Conservation (phyloP, 1,284 basidiomycete genomes). For the Pascua sp. region DNA sequence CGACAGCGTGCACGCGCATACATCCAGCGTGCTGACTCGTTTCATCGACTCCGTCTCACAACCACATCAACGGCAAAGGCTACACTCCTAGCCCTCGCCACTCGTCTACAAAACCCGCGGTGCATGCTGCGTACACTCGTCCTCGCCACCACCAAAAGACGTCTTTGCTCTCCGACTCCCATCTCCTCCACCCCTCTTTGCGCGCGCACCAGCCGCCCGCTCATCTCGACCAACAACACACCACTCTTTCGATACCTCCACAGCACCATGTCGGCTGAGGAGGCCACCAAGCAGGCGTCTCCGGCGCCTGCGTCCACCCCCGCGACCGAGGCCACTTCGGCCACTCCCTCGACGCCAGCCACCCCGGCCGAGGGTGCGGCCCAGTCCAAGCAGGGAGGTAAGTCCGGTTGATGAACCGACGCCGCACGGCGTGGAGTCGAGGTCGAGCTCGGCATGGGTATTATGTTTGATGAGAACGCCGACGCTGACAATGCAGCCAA, state of each 20-base stretch:
- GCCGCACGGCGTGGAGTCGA: no score
- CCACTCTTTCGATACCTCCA: background rate
- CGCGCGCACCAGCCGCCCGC: no score
- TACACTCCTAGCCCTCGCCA: background rate
- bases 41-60: no score
- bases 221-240: no score
- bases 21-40: no score
- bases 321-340: slow-evolving; percentile 8
- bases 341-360: slow-evolving; percentile 6
- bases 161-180: no score
- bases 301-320: slow-evolving; percentile 16
- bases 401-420: slow-evolving; percentile 12
- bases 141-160: background rate
- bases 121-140: slow-evolving; percentile 18
- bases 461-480: no score
- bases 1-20: no score
- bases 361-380: slow-evolving; percentile 7
- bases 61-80: background rate
- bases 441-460: no score
- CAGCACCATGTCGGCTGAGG: slow-evolving; percentile 27
- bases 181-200: no score
- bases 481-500: slow-evolving; percentile 35
- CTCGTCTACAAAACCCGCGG: slow-evolving; percentile 3
- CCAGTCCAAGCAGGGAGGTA: slow-evolving; percentile 40
- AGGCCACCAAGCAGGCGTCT: slow-evolving; percentile 31